Evolutionary conservation across 495 filamentous ascomycete genomes (phyloP), one percentile per base, ranked within the genome.

Genomic region (Penicillium salamii): DNA sequence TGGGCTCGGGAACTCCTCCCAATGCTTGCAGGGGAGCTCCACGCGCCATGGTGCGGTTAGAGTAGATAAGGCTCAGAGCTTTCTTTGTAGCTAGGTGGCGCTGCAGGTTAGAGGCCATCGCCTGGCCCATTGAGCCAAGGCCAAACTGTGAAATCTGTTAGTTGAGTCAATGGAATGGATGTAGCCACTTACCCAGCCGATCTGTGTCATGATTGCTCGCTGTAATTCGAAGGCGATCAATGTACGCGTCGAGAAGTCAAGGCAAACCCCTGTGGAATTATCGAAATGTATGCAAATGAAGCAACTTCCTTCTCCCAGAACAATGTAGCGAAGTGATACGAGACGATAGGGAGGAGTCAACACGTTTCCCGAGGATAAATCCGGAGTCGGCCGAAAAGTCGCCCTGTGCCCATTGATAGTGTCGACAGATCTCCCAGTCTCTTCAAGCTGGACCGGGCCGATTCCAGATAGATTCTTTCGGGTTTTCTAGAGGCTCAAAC

Each of bases 111-210:
- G 49, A 68, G 54, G 72, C 72, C 72, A 76, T 76, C 52, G 70
- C 72, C n/a, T 72, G 70, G 54, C 72, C 72, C 70, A 76, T 76
- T 44, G 72, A 74, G 15, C 72, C 72, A 29, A 76, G 70, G 52
- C 72, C 72, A 55, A 71, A 75, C 72, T 75, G 36, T 43, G 23
- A 5, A 5, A 32, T 12, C 19, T 7, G 32, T 61, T 53, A 61
- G 44, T 28, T 42, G n/a, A 4, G 21, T 28, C 13, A 12, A 6
- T 7, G 3, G 4, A 1, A 4, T 18, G 14, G 5, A 17, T 44
- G 5, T 14, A 12, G 42, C 7, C 13, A 49, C 55, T 52, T 53
- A 68, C 70, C 70, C 70, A 74, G 57, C 70, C 70, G 42, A 74
- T 68, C 54, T 67, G 68, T 53, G 62, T 47, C 70, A 73, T 71